phyloP scores from a whole-genome alignment of 2,329 filamentous ascomycete genomes.

The Fusarium transvaalense region DNA sequence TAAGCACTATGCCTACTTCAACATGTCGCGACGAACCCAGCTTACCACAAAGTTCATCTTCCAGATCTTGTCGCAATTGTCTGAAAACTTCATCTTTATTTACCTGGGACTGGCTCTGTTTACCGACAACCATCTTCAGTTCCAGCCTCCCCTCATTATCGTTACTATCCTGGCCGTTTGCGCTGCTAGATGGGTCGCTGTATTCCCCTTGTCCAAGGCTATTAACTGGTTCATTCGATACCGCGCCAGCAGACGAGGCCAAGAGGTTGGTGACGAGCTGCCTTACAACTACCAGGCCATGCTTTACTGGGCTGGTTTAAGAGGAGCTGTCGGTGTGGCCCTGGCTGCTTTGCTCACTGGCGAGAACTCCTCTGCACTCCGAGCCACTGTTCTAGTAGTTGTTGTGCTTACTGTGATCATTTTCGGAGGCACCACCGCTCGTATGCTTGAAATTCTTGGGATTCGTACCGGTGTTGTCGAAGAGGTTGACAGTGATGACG shows the following conservation, averaged over 20 bases:
- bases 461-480: conserved; percentile 97
- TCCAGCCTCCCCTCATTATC: conserved; percentile 95
- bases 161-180: conserved; percentile 93
- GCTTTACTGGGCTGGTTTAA: conserved; percentile 98
- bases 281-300: conserved; percentile 98
- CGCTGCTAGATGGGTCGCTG: conserved; percentile 89
- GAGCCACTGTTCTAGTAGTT: conserved; percentile 96
- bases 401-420: conserved; percentile 99
- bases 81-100: conserved; percentile 99
- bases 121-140: conserved; percentile 87
- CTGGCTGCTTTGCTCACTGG: conserved; percentile 89
- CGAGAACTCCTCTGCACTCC: conserved; percentile 82
- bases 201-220: conserved; percentile 88
- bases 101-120: conserved; percentile 96
- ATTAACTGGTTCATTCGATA: conserved; percentile 97
- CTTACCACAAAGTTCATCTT: conserved; percentile 98
- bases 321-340: conserved; percentile 95
- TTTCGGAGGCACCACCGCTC: conserved; percentile 95
- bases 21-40: conserved; percentile 98
- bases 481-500: conserved; percentile 96
- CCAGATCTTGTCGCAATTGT: conserved; percentile 92
- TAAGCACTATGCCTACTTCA: conserved; percentile 99
- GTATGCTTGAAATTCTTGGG: conserved; percentile 97
- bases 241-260: conserved; percentile 79
- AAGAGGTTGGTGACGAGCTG: conserved; percentile 84